phyloP scores from a whole-genome alignment of 2,329 filamentous ascomycete species.

The Trichocomaceae sp. region DNA sequence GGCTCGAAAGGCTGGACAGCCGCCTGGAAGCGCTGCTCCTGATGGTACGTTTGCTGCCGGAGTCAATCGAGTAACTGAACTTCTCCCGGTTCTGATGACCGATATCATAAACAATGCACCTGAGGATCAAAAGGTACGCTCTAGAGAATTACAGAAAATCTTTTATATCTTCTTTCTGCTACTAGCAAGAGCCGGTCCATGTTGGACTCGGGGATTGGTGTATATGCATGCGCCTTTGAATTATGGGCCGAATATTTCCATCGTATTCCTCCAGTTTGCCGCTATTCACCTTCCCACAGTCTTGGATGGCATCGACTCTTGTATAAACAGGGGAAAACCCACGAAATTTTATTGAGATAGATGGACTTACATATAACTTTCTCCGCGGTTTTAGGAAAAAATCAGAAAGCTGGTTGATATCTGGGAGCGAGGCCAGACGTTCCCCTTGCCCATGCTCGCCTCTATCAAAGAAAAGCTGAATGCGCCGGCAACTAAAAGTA shows the following conservation, averaged over 20 bases:
- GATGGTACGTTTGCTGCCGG: conserved; percentile 93
- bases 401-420: conserved; percentile 94
- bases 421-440: conserved; percentile 93
- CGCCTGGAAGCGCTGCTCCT: conserved; percentile 70
- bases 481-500: conserved; percentile 57
- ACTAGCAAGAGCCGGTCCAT: conserved; percentile 4
- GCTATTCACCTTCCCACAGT: conserved; percentile 22
- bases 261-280: conserved; percentile 13
- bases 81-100: conserved; percentile 89
- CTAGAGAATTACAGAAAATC: conserved; percentile 25
- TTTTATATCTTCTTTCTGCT: background rate
- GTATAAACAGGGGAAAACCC: no score
- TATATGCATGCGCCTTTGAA: conserved; percentile 12
- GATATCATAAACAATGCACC: conserved; percentile 86
- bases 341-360: conserved; percentile 21
- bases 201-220: conserved; percentile 7
- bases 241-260: conserved; percentile 19
- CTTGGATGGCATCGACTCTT: background rate
- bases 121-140: conserved; percentile 93
- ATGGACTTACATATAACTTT: conserved; percentile 45
- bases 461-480: conserved; percentile 77
- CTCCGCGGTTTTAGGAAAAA: conserved; percentile 67
- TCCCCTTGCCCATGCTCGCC: conserved; percentile 70
- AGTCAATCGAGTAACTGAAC: conserved; percentile 91
- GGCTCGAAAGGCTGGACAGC: conserved; percentile 77